These are phyloP conservation scores for Triticum aestivum DNA, from an alignment of 176 grass and related monocot species.

Conservation along the genomic window IWGSC_CS_RefSeq_v2.1 NC_057808.1:330985133-330985632, in stretches of 20 bases:
- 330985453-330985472: not conserved
- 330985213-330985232: not conserved
- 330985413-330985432: not conserved
- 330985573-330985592: too few species aligned
- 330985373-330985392: not conserved
- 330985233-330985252: not conserved
- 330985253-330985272: not conserved
- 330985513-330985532: too few species aligned
- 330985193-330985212: too few species aligned
- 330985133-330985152: constrained; percentile 8
- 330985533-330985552: too few species aligned
- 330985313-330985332: too few species aligned
- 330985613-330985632: too few species aligned
- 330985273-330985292: not conserved
- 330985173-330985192: not conserved
- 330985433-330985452: not conserved
- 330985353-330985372: not conserved
- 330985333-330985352: not conserved
- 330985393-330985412: not conserved
- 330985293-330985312: too few species aligned
- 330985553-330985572: too few species aligned
- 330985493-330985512: too few species aligned
- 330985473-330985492: too few species aligned
- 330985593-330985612: too few species aligned
- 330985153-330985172: not conserved